Evolutionary conservation across 345 rosid genomes (phyloP).

Genomic region (Arabis alpina): DNA sequence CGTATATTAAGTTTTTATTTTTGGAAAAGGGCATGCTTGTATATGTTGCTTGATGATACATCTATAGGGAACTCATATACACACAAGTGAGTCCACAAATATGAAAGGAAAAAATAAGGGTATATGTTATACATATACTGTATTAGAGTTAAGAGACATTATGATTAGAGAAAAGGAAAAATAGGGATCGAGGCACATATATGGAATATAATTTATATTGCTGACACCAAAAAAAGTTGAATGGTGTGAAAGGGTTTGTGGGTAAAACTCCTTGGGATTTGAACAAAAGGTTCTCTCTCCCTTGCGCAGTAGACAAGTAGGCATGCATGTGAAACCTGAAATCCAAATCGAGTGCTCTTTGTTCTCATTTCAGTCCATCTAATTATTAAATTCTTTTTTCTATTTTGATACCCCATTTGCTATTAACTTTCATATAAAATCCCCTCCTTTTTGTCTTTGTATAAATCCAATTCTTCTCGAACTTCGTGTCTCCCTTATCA

Average conservation of each 20-base stretch:
- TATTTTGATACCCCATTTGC: slow-evolving; percentile 11
- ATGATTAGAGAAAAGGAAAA: slow-evolving; percentile 33
- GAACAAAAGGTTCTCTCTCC: slow-evolving; percentile 22
- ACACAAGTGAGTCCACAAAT: too few species aligned
- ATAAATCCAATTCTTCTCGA: slow-evolving; percentile 21
- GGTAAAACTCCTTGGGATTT: slow-evolving; percentile 36
- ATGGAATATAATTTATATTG: neutral
- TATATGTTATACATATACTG: too few species aligned
- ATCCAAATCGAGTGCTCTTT: slow-evolving; percentile 38
- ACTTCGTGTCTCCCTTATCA: neutral
- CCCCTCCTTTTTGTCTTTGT: neutral
- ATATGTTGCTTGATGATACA: too few species aligned
- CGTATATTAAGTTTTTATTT: too few species aligned
- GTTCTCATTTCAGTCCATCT: slow-evolving; percentile 7
- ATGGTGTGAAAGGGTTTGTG: slow-evolving; percentile 37
- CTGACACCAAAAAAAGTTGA: neutral
- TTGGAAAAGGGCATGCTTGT: too few species aligned
- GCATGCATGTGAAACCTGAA: slow-evolving; percentile 44
- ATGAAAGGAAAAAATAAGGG: too few species aligned
- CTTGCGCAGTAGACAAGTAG: slow-evolving; percentile 42
- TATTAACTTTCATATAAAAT: neutral
- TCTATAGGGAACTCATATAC: too few species aligned
- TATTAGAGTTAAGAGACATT: slow-evolving; percentile 22
- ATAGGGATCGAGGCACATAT: slow-evolving; percentile 37
- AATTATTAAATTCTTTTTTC: slow-evolving; percentile 7